These are phyloP conservation scores for Mortierella alpina DNA, from an alignment of 192 early-diverging fungal genomes.

Conservation along the genomic window DNA sequence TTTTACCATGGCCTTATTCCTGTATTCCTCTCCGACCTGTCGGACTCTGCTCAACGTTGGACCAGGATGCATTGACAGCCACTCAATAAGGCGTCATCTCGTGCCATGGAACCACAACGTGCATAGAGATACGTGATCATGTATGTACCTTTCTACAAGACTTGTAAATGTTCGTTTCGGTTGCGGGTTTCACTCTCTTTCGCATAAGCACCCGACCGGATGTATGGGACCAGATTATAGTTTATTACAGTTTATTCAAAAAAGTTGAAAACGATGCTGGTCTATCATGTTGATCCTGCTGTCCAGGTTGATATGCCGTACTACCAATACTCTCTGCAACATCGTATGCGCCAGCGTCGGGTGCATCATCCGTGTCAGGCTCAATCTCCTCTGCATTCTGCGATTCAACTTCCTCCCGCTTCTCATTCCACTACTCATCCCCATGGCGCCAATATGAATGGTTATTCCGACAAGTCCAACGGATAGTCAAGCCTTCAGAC, in stretches of 20 bases:
- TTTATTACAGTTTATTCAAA: background rate
- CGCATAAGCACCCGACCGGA: too few species aligned
- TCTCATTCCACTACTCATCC: background rate
- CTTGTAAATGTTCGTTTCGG: background rate
- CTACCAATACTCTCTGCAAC: background rate
- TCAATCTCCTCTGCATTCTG: too few species aligned
- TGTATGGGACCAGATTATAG: too few species aligned
- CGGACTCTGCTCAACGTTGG: too few species aligned
- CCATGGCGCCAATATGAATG: background rate
- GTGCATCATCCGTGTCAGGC: too few species aligned
- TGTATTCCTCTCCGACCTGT: too few species aligned
- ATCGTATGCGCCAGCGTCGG: background rate
- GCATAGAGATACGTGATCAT: too few species aligned
- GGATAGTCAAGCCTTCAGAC: conserved; percentile 53
- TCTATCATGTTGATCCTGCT: conserved; percentile 1
- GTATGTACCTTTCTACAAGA: too few species aligned
- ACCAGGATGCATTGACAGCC: background rate
- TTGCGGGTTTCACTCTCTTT: background rate
- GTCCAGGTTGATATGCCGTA: too few species aligned
- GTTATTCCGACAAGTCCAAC: background rate
- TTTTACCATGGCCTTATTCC: too few species aligned
- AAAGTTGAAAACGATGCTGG: background rate
- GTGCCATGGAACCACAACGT: background rate
- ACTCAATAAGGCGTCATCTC: conserved; percentile 21
- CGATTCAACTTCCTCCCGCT: background rate